Base-by-base conservation (phyloP, 345 rosid species). In the Ailanthus altissimus region DNA sequence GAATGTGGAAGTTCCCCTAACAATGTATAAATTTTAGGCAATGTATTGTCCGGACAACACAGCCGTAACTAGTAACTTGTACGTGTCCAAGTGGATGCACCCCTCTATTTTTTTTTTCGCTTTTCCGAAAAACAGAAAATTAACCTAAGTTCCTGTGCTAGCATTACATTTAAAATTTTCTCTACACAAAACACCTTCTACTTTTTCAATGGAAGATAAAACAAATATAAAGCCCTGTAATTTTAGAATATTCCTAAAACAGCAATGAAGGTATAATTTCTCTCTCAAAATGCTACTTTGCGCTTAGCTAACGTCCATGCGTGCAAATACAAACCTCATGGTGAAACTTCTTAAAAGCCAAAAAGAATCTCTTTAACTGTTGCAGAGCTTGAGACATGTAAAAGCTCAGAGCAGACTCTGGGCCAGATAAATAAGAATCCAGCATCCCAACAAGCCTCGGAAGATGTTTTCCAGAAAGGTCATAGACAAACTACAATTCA, bases 301-400 rank as follows among this genome's bases (percentile, higher is more conserved):
- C 66, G 16, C 18, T 25, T 36, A 26, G 42, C 38, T 0, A 62
- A 64, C 9, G 36, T 23, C 18, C 65, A 73, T 53, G 54, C 20
- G 51, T 14, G 50, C 5, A 38, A 75, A 43, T 60, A 76, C 83
- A 84, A 86, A 93, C 99, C 96, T 93, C 83, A 77, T 88, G 89
- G 85, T 95, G 97, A 79, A 81, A 93, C 77, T 83, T 86, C 70
- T 87, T 89, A 59, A 83, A 65, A 53, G 60, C 83, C 65, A 84
- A 78, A 85, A 79, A 89, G 45, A 86, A 73, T 79, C 84, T 69
- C 45, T 75, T 83, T 25, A 85, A 75, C 75, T 79, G 88, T 58
- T 78, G 80, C 63, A 79, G 20, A 75, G 81, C 67, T 82, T 81
- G 83, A 42, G 83, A 84, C 36, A 81, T 38, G 72, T 75, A 83